phyloP scores from a whole-genome alignment of 179 eudicot genomes.

The Patellifolia procumbens region DNA sequence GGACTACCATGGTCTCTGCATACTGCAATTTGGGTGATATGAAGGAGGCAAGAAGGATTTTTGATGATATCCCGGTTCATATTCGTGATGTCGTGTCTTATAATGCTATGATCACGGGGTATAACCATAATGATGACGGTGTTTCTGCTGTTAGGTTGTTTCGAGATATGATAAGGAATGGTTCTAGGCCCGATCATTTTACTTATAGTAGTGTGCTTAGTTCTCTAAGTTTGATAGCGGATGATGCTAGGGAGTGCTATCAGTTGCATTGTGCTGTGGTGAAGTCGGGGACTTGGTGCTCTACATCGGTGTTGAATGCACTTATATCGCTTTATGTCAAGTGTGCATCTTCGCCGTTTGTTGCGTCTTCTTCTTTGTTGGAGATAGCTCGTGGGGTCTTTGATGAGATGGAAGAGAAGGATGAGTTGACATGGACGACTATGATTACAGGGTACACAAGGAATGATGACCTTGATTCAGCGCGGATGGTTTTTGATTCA shows the following conservation, averaged over 20 bases:
- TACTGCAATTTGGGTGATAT: slow-evolving; percentile 49
- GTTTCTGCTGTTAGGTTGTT: slow-evolving; percentile 52
- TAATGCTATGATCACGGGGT: slow-evolving; percentile 82
- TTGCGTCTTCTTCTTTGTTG: slow-evolving; percentile 38
- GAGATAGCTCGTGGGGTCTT: slow-evolving; percentile 50
- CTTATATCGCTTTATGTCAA: slow-evolving; percentile 58
- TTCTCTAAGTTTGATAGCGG: slow-evolving; percentile 51
- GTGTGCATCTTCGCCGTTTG: slow-evolving; percentile 58
- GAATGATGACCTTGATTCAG: slow-evolving; percentile 51
- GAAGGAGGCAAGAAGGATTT: slow-evolving; percentile 50
- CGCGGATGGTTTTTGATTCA: slow-evolving; percentile 45
- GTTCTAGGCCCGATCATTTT: slow-evolving; percentile 50
- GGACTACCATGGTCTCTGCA: slow-evolving; percentile 66
- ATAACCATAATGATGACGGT: slow-evolving; percentile 60
- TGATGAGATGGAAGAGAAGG: slow-evolving; percentile 53
- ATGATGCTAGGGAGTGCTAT: slow-evolving; percentile 48
- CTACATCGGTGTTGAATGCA: slow-evolving; percentile 55
- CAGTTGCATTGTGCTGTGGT: slow-evolving; percentile 63
- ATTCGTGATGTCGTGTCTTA: slow-evolving; percentile 63
- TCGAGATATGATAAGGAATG: slow-evolving; percentile 36
- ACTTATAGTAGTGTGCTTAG: slow-evolving; percentile 50
- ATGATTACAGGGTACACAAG: slow-evolving; percentile 66
- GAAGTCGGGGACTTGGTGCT: slow-evolving; percentile 54
- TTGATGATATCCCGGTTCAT: slow-evolving; percentile 51
- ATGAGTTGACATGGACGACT: slow-evolving; percentile 69